A percentile compares a stretch with the other conserved stretches of the same genome.
These are phyloP conservation scores for Cutaneotrichosporon curvatum DNA, from an alignment of 1,284 basidiomycete species.

Conservation along the genomic window DNA sequence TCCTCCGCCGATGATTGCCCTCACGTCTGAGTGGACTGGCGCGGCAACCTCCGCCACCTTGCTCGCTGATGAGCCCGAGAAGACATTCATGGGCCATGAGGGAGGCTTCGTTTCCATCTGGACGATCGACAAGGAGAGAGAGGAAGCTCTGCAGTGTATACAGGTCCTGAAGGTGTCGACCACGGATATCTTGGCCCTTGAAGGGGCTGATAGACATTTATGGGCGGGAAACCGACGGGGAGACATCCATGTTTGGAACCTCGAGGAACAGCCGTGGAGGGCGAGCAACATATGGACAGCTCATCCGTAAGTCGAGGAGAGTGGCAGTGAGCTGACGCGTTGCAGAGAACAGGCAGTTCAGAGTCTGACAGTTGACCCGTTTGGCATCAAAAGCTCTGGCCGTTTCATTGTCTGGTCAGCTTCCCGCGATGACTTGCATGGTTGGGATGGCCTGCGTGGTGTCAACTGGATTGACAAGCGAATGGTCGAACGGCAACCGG, in stretches of 20 bases:
- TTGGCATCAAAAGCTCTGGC: constrained; percentile 54
- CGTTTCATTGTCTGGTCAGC: constrained; percentile 67
- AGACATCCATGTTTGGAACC: constrained; percentile 74
- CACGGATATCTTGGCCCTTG: constrained; percentile 70
- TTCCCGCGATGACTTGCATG: constrained; percentile 68
- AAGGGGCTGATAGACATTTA: constrained; percentile 68
- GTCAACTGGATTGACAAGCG: constrained; percentile 78
- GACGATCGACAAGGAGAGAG: constrained; percentile 35
- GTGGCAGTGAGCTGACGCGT: not conserved
- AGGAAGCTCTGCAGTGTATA: constrained; percentile 26
- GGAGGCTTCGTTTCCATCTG: constrained; percentile 80
- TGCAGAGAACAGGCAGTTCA: constrained; percentile 62
- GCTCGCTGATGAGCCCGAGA: constrained; percentile 59
- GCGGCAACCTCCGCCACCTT: constrained; percentile 73
- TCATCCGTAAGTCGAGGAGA: constrained; percentile 50
- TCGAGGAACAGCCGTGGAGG: constrained; percentile 63
- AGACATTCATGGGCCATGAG: constrained; percentile 86
- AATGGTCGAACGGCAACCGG: constrained; percentile 62
- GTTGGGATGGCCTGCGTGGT: constrained; percentile 87
- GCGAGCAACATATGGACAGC: constrained; percentile 86
- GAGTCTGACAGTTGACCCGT: constrained; percentile 63
- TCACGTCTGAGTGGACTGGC: constrained; percentile 51
- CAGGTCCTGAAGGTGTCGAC: constrained; percentile 60
- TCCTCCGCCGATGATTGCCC: constrained; percentile 50
- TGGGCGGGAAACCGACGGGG: constrained; percentile 84